Conservation (phyloP, 495 filamentous ascomycete genomes). For the Podospora comata region DNA sequence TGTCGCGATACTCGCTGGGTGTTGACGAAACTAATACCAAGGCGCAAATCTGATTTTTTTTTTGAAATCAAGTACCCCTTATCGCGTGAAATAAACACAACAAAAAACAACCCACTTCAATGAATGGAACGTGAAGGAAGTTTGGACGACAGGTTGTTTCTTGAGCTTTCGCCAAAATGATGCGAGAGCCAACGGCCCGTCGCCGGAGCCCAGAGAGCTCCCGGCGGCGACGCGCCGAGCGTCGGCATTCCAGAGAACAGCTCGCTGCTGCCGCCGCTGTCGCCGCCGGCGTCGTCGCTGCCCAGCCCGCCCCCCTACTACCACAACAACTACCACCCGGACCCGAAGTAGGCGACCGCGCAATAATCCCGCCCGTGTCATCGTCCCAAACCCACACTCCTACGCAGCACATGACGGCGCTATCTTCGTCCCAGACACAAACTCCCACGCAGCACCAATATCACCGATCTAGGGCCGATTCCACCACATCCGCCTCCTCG, state of each 20-base stretch:
- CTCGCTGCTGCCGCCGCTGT: slow-evolving; percentile 39
- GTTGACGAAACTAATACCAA: neutral
- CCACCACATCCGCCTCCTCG: slow-evolving; percentile 39
- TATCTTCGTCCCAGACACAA: slow-evolving; percentile 33
- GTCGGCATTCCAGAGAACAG: slow-evolving; percentile 46
- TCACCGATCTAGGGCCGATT: slow-evolving; percentile 31
- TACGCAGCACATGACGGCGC: neutral
- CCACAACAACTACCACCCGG: neutral
- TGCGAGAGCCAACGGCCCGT: slow-evolving; percentile 40
- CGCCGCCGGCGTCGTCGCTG: slow-evolving; percentile 23
- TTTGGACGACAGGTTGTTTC: slow-evolving; percentile 8
- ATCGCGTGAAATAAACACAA: slow-evolving; percentile 17
- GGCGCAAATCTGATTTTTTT: neutral
- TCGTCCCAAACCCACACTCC: slow-evolving; percentile 37
- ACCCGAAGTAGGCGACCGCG: neutral
- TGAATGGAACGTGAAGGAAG: slow-evolving; percentile 27
- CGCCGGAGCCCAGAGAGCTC: slow-evolving; percentile 50
- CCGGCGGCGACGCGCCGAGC: slow-evolving; percentile 48
- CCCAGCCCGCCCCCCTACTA: slow-evolving; percentile 29
- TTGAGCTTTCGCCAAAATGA: slow-evolving; percentile 32
- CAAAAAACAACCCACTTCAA: slow-evolving; percentile 16
- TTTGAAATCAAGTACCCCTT: slow-evolving; percentile 1
- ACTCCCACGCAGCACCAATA: slow-evolving; percentile 15
- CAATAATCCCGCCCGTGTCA: neutral
- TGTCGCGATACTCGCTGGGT: neutral